Conservation (phyloP, 2,329 filamentous ascomycete species). For the Stylonectria norvegica region DNA sequence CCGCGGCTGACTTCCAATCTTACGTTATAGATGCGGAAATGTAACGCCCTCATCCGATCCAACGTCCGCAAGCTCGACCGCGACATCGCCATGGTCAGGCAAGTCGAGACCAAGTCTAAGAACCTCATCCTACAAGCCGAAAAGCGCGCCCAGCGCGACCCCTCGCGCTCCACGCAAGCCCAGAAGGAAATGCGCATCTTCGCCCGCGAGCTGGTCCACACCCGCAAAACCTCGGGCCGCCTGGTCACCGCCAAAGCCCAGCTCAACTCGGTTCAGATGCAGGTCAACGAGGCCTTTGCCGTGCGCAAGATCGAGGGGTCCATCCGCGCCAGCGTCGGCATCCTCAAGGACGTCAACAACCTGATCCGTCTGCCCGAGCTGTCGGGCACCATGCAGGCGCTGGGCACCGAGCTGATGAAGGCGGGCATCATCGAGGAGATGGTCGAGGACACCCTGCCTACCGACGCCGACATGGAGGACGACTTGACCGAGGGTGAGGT, state of each 20-base stretch:
- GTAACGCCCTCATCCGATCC: constrained; percentile 81
- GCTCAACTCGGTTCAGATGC: constrained; percentile 90
- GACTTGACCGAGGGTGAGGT: constrained; percentile 77
- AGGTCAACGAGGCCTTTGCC: constrained; percentile 94
- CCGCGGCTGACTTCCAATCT: constrained; percentile 6
- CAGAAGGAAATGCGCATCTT: constrained; percentile 81
- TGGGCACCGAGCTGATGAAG: constrained; percentile 84
- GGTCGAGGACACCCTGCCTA: constrained; percentile 81
- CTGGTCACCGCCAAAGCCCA: constrained; percentile 88
- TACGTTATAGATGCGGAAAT: constrained; percentile 79
- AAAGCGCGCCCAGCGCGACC: constrained; percentile 75
- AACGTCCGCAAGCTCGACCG: constrained; percentile 95
- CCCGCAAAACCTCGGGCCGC: constrained; percentile 70
- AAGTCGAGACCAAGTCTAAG: constrained; percentile 79
- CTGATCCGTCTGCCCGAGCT: constrained; percentile 82
- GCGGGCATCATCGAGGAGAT: constrained; percentile 98
- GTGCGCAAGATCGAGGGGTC: constrained; percentile 94
- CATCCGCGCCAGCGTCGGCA: constrained; percentile 78
- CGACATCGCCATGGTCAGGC: constrained; percentile 76
- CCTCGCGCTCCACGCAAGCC: constrained; percentile 74
- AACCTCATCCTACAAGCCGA: constrained; percentile 80
- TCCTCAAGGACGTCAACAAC: constrained; percentile 95
- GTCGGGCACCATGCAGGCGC: constrained; percentile 82
- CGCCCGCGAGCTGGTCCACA: constrained; percentile 79
- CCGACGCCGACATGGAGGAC: constrained; percentile 69